phyloP scores from a whole-genome alignment of 306 rosid genomes.

The Benincasa hispida region DNA sequence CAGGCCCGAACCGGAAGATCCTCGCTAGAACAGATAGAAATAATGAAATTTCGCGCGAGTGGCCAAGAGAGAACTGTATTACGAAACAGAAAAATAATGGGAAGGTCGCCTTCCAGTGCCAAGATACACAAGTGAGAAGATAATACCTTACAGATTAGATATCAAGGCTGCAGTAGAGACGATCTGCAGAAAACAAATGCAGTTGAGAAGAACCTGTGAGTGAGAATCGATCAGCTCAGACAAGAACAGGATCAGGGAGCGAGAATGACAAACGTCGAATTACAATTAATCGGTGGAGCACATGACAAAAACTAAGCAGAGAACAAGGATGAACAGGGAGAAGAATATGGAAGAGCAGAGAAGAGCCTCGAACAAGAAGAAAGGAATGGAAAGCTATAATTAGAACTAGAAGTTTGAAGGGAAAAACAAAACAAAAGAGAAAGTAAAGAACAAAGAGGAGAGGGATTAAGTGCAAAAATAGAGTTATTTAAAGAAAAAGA shows the following conservation, averaged over 20 bases:
- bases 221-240: not conserved
- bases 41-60: not conserved
- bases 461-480: no score
- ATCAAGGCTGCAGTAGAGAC: not conserved
- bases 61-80: not conserved
- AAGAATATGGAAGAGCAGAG: not conserved
- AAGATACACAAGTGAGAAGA: not conserved
- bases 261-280: not conserved
- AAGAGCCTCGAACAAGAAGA: not conserved
- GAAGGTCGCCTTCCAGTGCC: no score
- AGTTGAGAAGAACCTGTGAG: not conserved
- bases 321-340: not conserved
- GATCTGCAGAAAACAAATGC: not conserved
- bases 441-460: no score
- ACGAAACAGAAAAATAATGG: not conserved
- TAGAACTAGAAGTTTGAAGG: not conserved
- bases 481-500: no score
- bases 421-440: no score
- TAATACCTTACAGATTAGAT: not conserved
- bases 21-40: not conserved
- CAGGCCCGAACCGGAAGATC: not conserved
- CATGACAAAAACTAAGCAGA: not conserved
- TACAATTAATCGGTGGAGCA: not conserved
- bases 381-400: not conserved
- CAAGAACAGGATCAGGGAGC: not conserved